These are phyloP conservation scores for Harrya chromipes DNA, from an alignment of 768 basidiomycete genomes.

Conservation along the genomic window DNA sequence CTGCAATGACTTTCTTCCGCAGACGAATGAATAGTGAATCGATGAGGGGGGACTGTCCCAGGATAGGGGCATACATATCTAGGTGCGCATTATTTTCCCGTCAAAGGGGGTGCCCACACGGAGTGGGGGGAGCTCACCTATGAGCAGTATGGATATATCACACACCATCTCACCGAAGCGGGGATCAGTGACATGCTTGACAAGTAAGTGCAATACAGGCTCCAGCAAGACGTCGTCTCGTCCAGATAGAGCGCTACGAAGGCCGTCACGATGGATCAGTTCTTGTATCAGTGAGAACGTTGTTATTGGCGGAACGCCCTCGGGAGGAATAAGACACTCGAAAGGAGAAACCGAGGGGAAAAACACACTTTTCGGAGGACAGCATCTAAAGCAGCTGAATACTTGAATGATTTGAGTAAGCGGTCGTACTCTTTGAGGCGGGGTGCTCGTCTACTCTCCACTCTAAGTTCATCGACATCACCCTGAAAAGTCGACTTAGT, in stretches of 20 bases:
- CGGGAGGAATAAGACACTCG: slow-evolving; percentile 1
- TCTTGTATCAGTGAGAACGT: slow-evolving; percentile 92
- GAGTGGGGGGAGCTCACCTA: slow-evolving; percentile 55
- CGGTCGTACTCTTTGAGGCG: slow-evolving; percentile 85
- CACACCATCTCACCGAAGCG: slow-evolving; percentile 90
- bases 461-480: slow-evolving; percentile 72
- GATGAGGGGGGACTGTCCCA: slow-evolving; percentile 93
- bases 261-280: slow-evolving; percentile 86
- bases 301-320: slow-evolving; percentile 83
- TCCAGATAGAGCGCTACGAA: slow-evolving; percentile 80
- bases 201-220: slow-evolving; percentile 81
- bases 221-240: slow-evolving; percentile 93
- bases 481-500: slow-evolving; percentile 48
- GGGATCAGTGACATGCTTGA: slow-evolving; percentile 84
- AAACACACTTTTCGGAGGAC: slow-evolving; percentile 74
- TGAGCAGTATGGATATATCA: slow-evolving; percentile 73
- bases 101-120: slow-evolving; percentile 2
- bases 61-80: slow-evolving; percentile 90
- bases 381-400: slow-evolving; percentile 90
- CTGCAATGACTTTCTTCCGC: slow-evolving; percentile 78
- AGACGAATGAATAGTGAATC: slow-evolving; percentile 82
- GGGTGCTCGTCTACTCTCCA: slow-evolving; percentile 68
- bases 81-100: slow-evolving; percentile 3
- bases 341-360: background rate
- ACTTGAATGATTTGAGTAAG: slow-evolving; percentile 88